Conservation (phyloP, 1,284 basidiomycete genomes). For the Trichosporon sp. region DNA sequence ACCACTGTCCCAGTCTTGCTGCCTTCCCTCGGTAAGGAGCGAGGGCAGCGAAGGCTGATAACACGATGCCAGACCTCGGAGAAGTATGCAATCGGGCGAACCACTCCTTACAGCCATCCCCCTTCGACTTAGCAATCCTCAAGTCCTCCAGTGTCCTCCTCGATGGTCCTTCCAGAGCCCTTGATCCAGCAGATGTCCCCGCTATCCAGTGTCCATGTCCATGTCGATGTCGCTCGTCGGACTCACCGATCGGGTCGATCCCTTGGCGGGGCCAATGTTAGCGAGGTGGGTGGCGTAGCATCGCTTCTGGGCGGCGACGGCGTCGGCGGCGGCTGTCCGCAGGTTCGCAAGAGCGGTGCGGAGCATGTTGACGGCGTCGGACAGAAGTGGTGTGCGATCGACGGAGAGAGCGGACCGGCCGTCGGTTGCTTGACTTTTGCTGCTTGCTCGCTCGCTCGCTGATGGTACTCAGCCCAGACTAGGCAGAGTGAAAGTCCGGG, state of each 20-base stretch:
- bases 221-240: background rate
- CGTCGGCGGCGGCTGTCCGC: background rate
- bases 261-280: constrained; percentile 36
- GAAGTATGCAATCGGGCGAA: no score
- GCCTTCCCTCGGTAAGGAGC: no score
- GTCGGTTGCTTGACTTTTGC: background rate
- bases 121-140: no score
- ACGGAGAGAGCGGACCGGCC: background rate
- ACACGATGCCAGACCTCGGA: no score
- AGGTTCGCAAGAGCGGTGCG: background rate
- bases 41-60: no score
- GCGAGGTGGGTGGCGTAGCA: constrained; percentile 22
- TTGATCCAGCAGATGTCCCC: no score
- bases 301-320: background rate
- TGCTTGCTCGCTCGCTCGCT: no score
- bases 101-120: no score
- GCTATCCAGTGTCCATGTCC: background rate
- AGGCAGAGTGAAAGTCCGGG: background rate
- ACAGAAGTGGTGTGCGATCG: background rate
- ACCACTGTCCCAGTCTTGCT: no score
- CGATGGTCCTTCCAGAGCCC: no score
- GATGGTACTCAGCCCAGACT: no score
- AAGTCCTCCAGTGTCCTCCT: no score
- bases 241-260: constrained; percentile 36
- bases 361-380: background rate